Conservation (phyloP, 2,329 filamentous ascomycete genomes). For the Venturia aucupariae region DNA sequence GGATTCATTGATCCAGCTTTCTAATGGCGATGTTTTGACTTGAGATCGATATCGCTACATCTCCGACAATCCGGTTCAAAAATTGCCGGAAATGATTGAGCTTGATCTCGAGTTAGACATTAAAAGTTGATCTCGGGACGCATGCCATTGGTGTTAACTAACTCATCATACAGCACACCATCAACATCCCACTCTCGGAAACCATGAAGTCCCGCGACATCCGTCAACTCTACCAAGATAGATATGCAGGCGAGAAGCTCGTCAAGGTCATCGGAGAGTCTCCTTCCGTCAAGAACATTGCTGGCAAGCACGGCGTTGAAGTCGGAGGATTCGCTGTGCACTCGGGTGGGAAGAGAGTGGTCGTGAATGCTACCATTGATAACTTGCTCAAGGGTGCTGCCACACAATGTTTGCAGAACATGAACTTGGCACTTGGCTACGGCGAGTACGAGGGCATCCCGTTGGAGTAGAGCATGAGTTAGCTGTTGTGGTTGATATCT, state of each 20-base stretch:
- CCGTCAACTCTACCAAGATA: constrained; percentile 87
- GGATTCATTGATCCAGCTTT: too few species aligned
- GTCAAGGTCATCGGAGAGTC: constrained; percentile 87
- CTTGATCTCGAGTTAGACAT: background rate
- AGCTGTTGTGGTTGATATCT: too few species aligned
- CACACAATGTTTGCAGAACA: constrained; percentile 90
- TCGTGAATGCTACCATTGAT: constrained; percentile 90
- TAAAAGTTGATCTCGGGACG: too few species aligned
- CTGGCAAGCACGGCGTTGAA: constrained; percentile 78
- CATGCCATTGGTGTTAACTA: background rate
- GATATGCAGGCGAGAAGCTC: constrained; percentile 90
- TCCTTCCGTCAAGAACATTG: constrained; percentile 76
- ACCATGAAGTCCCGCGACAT: constrained; percentile 87
- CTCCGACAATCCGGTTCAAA: constrained; percentile 11
- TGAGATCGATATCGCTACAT: constrained; percentile 11
- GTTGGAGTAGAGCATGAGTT: constrained; percentile 30
- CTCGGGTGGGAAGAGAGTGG: constrained; percentile 77
- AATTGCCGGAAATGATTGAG: background rate
- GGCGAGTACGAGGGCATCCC: constrained; percentile 84
- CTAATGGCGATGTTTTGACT: background rate
- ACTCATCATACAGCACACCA: constrained; percentile 51
- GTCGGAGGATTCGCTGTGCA: constrained; percentile 95
- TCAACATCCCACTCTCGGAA: constrained; percentile 79
- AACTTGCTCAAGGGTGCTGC: constrained; percentile 89
- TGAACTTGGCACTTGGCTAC: constrained; percentile 86